A percentile compares a stretch with the other conserved stretches of the same genome.
phyloP scores from a whole-genome alignment of 441 rosid genomes.

The Francoa sonchifolia region DNA sequence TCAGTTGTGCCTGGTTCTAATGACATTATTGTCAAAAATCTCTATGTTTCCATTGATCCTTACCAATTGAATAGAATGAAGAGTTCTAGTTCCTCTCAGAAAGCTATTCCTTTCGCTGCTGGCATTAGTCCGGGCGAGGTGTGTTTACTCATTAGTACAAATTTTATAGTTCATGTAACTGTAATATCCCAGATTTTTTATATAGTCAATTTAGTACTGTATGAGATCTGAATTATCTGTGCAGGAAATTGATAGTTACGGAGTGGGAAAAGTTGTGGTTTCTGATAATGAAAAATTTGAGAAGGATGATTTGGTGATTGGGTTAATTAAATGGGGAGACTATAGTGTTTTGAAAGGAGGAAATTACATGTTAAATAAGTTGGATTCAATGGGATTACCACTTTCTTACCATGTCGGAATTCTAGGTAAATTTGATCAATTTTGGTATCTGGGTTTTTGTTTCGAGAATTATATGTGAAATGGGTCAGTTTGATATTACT shows the following conservation, averaged over 20 bases:
- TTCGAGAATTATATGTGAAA: neutral
- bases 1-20: slow-evolving; percentile 16
- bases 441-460: neutral
- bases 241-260: slow-evolving; percentile 34
- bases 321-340: slow-evolving; percentile 41
- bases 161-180: neutral
- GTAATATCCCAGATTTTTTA: neutral
- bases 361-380: slow-evolving; percentile 26
- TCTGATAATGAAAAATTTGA: slow-evolving; percentile 33
- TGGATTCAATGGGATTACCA: slow-evolving; percentile 48
- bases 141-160: neutral
- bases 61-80: slow-evolving; percentile 41
- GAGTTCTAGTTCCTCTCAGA: slow-evolving; percentile 25
- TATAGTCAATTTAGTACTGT: neutral
- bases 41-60: slow-evolving; percentile 39
- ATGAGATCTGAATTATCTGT: neutral
- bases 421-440: slow-evolving; percentile 21
- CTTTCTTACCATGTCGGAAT: slow-evolving; percentile 37
- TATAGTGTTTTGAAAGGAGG: slow-evolving; percentile 25
- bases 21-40: slow-evolving; percentile 28
- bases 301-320: slow-evolving; percentile 37
- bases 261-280: slow-evolving; percentile 40
- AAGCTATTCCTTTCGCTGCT: neutral
- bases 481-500: neutral
- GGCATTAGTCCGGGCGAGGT: slow-evolving; percentile 28